Evolutionary conservation across 106 monocot species (phyloP).

Genomic region (Acorus calamus): DNA sequence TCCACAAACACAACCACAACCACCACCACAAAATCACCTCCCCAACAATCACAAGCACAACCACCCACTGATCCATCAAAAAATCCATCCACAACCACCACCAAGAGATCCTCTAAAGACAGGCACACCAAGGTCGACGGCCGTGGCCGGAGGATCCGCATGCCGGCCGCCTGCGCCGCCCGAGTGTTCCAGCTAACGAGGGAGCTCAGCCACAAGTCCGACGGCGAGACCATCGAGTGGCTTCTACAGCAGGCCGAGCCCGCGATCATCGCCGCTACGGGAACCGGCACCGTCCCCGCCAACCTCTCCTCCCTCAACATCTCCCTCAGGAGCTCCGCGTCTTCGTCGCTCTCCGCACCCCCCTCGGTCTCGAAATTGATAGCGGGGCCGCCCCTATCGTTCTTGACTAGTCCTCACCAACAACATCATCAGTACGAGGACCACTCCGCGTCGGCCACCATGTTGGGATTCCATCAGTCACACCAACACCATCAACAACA

Average conservation of each 20-base stretch:
- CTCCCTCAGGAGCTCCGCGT: slow-evolving; percentile 43
- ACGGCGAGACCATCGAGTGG: slow-evolving; percentile 92
- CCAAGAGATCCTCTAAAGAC: slow-evolving; percentile 65
- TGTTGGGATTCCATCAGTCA: no score
- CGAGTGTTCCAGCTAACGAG: slow-evolving; percentile 81
- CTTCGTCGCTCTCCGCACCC: slow-evolving; percentile 4
- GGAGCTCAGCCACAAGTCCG: slow-evolving; percentile 81
- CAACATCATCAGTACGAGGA: no score
- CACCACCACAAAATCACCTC: not conserved
- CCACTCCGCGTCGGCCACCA: no score
- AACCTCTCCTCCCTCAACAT: slow-evolving; percentile 73
- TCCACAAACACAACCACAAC: slow-evolving; percentile 5
- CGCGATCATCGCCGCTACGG: slow-evolving; percentile 76
- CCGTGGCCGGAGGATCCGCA: slow-evolving; percentile 70
- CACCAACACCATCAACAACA: no score
- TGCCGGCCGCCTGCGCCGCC: slow-evolving; percentile 80
- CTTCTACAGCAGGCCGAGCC: slow-evolving; percentile 82
- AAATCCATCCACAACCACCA: slow-evolving; percentile 8
- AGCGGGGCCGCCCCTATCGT: no score
- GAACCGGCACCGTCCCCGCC: slow-evolving; percentile 80
- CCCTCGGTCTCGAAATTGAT: no score
- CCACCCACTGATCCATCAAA: slow-evolving; percentile 16
- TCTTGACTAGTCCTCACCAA: no score
- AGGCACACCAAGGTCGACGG: slow-evolving; percentile 89
- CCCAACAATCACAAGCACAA: not conserved